Evolutionary conservation across 306 rosid species (phyloP).

Genomic region (Neltuma alba): DNA sequence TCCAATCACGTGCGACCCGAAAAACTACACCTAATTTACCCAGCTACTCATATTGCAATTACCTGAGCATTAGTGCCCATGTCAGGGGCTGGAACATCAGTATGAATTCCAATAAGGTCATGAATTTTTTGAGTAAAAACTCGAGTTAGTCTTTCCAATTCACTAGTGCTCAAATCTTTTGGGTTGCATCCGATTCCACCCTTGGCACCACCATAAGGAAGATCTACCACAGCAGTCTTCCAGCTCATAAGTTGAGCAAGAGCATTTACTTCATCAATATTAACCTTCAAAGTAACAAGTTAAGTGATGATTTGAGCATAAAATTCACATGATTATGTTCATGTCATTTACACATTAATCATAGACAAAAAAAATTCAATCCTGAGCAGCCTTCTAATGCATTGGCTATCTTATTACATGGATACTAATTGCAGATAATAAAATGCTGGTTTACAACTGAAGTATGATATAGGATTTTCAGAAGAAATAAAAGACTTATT

Average conservation of each 20-base stretch:
- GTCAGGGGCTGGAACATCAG: conserved; percentile 97
- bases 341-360: neutral
- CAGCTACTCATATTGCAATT: neutral
- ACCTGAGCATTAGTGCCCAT: conserved; percentile 99
- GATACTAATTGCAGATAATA: neutral
- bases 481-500: neutral
- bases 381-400: neutral
- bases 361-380: neutral
- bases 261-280: conserved; percentile 83
- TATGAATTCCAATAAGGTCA: conserved; percentile 81
- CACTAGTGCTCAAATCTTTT: neutral
- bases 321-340: neutral
- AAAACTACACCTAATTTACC: neutral
- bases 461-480: neutral
- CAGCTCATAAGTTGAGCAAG: conserved; percentile 85
- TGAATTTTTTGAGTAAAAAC: conserved; percentile 97
- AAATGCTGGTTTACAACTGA: neutral
- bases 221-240: conserved; percentile 76
- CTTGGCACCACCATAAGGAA: conserved; percentile 89
- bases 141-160: conserved; percentile 77
- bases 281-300: conserved; percentile 55
- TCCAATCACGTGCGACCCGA: neutral
- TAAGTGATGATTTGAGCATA: conserved; percentile 7
- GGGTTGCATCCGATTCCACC: conserved; percentile 32
- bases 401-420: neutral